These are phyloP conservation scores for Mycoemilia scoparia DNA, from an alignment of 192 early-diverging fungal genomes.

Conservation along the genomic window DNA sequence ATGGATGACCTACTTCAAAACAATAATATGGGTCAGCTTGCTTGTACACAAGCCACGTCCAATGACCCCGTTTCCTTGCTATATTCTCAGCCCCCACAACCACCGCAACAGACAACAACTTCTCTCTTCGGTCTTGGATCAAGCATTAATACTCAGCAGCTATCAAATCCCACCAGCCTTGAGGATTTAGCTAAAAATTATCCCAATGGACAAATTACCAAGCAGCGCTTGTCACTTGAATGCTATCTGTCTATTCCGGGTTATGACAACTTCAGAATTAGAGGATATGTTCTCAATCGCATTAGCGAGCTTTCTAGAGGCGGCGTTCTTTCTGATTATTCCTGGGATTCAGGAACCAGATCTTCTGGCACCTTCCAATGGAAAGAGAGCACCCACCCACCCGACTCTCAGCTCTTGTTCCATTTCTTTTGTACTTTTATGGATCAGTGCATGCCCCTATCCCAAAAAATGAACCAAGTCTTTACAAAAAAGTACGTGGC, in stretches of 20 bases:
- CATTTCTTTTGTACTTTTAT: conserved; percentile 41
- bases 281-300: conserved; percentile 23
- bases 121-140: too few species aligned
- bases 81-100: too few species aligned
- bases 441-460: conserved; percentile 35
- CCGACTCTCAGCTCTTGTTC: conserved; percentile 39
- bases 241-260: conserved; percentile 25
- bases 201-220: too few species aligned
- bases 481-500: conserved; percentile 37
- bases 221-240: conserved; percentile 30
- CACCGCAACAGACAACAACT: too few species aligned
- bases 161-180: too few species aligned
- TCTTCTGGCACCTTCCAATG: background rate
- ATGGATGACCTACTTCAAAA: conserved; percentile 20
- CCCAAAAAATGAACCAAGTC: conserved; percentile 24
- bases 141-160: too few species aligned
- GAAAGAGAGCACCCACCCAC: conserved; percentile 15
- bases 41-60: conserved; percentile 16
- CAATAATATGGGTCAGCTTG: conserved; percentile 19
- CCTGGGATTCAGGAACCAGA: conserved; percentile 17
- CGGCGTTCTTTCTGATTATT: conserved; percentile 19
- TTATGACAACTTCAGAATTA: conserved; percentile 6
- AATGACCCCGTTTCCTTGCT: too few species aligned
- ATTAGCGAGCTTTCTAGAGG: conserved; percentile 20
- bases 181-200: too few species aligned